A percentile compares a stretch with the other conserved stretches of the same genome.
These are phyloP conservation scores for Xylaria digitata DNA, from an alignment of 2,329 filamentous ascomycete genomes.

Conservation along the genomic window DNA sequence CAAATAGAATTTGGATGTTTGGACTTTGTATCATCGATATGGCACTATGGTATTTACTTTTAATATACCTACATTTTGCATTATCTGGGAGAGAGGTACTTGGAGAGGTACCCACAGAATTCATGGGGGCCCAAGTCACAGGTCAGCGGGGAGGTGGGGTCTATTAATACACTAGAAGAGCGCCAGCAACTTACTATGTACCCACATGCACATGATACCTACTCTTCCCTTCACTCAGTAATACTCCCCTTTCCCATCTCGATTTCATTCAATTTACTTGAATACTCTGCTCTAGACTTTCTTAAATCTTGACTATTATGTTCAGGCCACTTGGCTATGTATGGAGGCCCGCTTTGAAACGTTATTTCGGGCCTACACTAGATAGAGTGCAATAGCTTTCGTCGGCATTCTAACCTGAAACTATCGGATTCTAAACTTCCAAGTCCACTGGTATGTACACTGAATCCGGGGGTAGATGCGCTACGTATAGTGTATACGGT, in stretches of 20 bases:
- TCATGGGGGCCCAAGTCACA: slow-evolving; percentile 17
- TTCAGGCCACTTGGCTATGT: background rate
- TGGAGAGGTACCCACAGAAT: slow-evolving; percentile 1
- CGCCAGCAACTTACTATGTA: background rate
- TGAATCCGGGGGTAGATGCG: no score
- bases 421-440: no score
- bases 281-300: background rate
- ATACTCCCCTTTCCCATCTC: background rate
- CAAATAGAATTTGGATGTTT: background rate
- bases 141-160: slow-evolving; percentile 25
- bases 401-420: background rate
- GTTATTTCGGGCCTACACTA: no score
- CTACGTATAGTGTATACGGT: no score
- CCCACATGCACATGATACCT: background rate
- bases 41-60: background rate
- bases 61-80: background rate
- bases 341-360: background rate
- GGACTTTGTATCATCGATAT: slow-evolving; percentile 1
- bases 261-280: background rate
- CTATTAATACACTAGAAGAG: background rate
- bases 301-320: background rate
- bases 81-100: background rate
- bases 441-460: no score
- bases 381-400: background rate
- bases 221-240: no score